These are phyloP conservation scores for Colletotrichum zoysiae DNA, from an alignment of 2,329 filamentous ascomycete species.

Conservation along the genomic window DNA sequence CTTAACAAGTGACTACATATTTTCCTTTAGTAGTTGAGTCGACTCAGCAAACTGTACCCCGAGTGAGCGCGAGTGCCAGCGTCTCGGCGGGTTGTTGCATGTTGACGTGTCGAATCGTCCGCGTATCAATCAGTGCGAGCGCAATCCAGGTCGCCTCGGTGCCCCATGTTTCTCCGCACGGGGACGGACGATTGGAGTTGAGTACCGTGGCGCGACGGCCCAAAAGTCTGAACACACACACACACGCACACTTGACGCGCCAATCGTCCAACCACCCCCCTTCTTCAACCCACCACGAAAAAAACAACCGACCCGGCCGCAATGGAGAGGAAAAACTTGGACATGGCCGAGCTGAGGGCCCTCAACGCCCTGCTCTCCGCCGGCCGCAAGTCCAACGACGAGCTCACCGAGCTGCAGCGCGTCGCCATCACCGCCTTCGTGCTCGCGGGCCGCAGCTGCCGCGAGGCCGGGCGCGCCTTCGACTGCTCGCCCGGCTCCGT, in stretches of 20 bases:
- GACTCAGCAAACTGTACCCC: not conserved
- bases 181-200: not conserved
- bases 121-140: not conserved
- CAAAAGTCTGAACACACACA: not conserved
- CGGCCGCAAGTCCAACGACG: not conserved
- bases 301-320: no score
- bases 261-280: no score
- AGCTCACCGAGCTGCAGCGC: not conserved
- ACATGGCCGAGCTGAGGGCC: not conserved
- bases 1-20: no score
- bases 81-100: not conserved
- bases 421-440: not conserved
- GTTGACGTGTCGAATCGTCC: no score
- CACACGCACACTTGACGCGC: no score
- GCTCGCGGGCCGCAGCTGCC: not conserved
- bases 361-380: not conserved
- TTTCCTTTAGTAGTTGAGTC: not conserved
- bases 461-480: not conserved
- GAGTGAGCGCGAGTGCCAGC: no score
- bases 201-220: not conserved
- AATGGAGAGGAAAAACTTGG: not conserved
- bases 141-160: not conserved
- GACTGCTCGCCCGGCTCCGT: not conserved
- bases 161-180: constrained; percentile 12
- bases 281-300: no score